Base-by-base conservation (phyloP, 129 eudicot species). In the Cynara cardunculus region DNA sequence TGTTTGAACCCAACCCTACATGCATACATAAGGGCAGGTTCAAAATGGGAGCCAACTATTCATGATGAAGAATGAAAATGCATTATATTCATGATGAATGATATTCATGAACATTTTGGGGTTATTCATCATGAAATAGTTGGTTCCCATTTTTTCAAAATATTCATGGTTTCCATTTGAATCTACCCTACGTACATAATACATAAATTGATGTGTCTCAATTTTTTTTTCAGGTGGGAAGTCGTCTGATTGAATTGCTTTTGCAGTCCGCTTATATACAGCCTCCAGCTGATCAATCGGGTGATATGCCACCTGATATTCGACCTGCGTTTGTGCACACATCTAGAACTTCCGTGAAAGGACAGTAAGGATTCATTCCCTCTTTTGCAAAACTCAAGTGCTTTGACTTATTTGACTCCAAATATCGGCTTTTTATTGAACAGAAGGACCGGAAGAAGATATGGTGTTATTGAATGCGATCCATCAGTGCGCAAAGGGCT, bases 251-350 rank as follows among this genome's bases (percentile, higher is more conserved):
- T 83, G 96, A 94, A 64, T 72, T 94, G 89, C 87, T 94, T 56
- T 53, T 92, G 74, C 87, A 90, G 75, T 88, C 94, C 10, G 99
- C 99, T 0, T 92, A 83, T 78, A 90, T 94, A 79, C 99, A 94
- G 83, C 79, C 89, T 72, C 97, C 98, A 46, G 78, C 85, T 72
- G 90, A 87, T 84, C 94, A 94, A 82, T 85, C 69, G 68, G 87
- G 87, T 30, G 97, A 86, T 30, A 82, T 74, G 74, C 85, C 96
- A 61, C 94, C 96, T 77, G 94, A 94, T 81, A 81, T 94, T 82
- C 92, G 97, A 59, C 99, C 99, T 85, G 99, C 99, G 70, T 94
- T 94, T 85, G 71, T 85, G 59, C 99, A 89, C 82, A 89, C 90
- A 13, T 78, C 71, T 34, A 86, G 80, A 82, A 87, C 85, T 85